Conservation (phyloP, 306 rosid genomes). For the Dicorynia guianensis region DNA sequence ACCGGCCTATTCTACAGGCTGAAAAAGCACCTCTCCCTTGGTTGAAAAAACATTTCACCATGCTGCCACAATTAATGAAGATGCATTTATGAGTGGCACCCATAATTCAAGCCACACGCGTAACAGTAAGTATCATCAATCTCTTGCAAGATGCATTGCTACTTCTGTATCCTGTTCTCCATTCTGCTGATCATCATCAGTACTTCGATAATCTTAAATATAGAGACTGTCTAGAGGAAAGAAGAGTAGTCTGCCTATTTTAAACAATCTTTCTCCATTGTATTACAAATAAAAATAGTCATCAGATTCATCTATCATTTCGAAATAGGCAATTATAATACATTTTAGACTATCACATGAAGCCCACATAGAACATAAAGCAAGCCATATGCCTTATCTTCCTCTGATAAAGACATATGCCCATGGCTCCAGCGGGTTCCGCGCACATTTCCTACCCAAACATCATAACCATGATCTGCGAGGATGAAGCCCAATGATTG, state of each 20-base stretch:
- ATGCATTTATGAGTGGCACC: no score
- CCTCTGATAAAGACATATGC: slow-evolving; percentile 62
- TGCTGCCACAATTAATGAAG: no score
- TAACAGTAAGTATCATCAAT: slow-evolving; percentile 17
- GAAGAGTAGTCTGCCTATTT: neutral
- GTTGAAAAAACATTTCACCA: no score
- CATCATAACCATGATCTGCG: slow-evolving; percentile 92
- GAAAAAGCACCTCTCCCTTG: no score
- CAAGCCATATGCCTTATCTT: slow-evolving; percentile 58
- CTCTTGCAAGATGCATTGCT: neutral
- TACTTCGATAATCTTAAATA: slow-evolving; percentile 17
- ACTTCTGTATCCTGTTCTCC: slow-evolving; percentile 18
- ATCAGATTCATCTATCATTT: slow-evolving; percentile 12
- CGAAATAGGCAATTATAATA: slow-evolving; percentile 11
- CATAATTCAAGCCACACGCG: no score
- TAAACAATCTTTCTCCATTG: slow-evolving; percentile 27
- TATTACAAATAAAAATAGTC: neutral
- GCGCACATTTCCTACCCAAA: slow-evolving; percentile 95
- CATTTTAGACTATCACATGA: slow-evolving; percentile 15
- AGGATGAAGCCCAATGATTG: slow-evolving; percentile 93
- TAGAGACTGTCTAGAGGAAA: neutral
- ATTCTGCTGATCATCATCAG: neutral
- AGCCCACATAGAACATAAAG: slow-evolving; percentile 14
- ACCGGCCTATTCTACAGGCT: no score
- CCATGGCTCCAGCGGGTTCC: slow-evolving; percentile 96